Evolutionary conservation across 495 filamentous ascomycete genomes (phyloP).

Genomic region (Entonaema liquescens): DNA sequence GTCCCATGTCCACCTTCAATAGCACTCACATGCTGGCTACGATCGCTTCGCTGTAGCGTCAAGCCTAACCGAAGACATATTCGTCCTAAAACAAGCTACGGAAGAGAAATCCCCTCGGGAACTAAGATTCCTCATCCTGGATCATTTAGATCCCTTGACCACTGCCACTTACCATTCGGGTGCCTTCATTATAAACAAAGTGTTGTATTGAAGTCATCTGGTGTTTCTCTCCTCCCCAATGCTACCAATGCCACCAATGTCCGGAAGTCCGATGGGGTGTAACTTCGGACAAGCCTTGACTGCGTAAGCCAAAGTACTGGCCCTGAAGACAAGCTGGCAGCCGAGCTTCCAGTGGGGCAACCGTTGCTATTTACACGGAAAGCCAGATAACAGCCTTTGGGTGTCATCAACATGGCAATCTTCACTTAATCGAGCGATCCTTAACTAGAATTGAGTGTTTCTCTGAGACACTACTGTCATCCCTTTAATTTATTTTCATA

Average conservation of each 20-base stretch:
- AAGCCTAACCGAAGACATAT: neutral
- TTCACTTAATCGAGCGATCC: neutral
- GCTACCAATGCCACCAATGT: too few species aligned
- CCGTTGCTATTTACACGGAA: neutral
- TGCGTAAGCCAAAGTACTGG: neutral
- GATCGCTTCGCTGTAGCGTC: neutral
- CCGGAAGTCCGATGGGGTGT: constrained; percentile 44
- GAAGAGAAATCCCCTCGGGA: neutral
- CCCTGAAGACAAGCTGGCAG: neutral
- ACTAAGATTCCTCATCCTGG: neutral
- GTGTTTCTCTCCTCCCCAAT: constrained; percentile 7
- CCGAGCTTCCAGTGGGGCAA: neutral
- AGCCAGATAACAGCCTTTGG: neutral
- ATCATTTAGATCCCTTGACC: neutral
- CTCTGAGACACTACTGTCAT: neutral
- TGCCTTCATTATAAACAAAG: neutral
- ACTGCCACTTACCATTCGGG: neutral
- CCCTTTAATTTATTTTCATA: neutral
- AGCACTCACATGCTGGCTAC: neutral
- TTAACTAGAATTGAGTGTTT: neutral
- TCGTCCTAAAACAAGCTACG: neutral
- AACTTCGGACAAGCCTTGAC: constrained; percentile 2
- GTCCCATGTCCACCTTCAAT: neutral
- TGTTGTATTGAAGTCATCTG: constrained; percentile 6
- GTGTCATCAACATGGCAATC: neutral